Conservation (phyloP, 176 grass and related monocot genomes). For the Oryza brachyantha region DNA sequence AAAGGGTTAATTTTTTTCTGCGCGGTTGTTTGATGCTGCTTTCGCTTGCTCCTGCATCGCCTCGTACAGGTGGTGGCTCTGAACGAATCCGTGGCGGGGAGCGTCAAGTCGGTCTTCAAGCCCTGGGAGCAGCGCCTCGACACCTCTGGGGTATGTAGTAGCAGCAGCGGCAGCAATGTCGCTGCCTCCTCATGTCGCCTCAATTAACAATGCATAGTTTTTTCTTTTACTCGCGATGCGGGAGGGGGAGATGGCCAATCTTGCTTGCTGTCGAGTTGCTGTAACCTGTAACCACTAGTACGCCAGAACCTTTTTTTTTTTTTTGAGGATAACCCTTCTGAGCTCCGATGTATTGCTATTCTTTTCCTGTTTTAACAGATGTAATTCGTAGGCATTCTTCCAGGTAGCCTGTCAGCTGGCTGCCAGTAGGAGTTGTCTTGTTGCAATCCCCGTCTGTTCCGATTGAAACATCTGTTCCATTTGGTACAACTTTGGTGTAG, state of each 20-base stretch:
- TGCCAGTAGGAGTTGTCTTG: not conserved
- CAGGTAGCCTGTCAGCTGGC: not conserved
- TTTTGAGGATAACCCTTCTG: not conserved
- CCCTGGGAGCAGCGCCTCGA: slow-evolving; percentile 87
- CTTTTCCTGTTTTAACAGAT: not conserved
- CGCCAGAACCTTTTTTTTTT: not conserved
- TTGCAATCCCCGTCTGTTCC: not conserved
- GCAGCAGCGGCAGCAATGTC: not conserved
- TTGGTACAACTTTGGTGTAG: not conserved
- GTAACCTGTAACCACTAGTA: not conserved
- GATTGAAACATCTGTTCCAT: not conserved
- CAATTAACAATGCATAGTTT: not conserved
- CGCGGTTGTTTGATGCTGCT: not conserved
- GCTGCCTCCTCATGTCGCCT: not conserved
- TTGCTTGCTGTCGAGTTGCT: not conserved
- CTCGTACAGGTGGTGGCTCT: slow-evolving; percentile 62
- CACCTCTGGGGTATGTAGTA: slow-evolving; percentile 62
- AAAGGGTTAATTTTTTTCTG: not conserved
- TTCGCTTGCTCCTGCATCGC: not conserved
- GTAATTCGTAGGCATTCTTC: not conserved
- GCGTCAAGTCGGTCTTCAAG: slow-evolving; percentile 89
- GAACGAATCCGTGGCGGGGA: slow-evolving; percentile 85
- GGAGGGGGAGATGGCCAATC: not conserved
- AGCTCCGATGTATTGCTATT: not conserved
- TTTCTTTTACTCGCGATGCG: not conserved